These are phyloP conservation scores for Cordyceps cateniannulata DNA, from an alignment of 2,329 filamentous ascomycete genomes.

Conservation along the genomic window DNA sequence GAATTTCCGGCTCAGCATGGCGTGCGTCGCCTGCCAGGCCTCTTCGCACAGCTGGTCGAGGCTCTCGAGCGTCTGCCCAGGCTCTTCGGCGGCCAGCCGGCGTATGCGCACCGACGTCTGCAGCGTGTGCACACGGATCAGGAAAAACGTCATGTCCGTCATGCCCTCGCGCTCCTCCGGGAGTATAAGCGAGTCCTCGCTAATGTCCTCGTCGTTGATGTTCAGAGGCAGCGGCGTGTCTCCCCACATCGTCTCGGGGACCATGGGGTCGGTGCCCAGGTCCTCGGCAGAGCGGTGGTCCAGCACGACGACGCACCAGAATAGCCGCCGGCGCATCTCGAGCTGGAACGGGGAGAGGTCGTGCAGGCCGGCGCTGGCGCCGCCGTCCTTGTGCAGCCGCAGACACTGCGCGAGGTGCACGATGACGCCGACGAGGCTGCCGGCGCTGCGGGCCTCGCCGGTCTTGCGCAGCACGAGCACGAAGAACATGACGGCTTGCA, in stretches of 20 bases:
- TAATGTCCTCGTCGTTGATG: constrained; percentile 43
- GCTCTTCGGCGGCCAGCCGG: background rate
- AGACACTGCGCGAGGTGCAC: constrained; percentile 3
- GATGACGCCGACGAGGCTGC: background rate
- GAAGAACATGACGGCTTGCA: constrained; percentile 1
- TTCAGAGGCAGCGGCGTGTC: constrained; percentile 43
- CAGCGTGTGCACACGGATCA: constrained; percentile 11
- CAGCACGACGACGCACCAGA: constrained; percentile 52
- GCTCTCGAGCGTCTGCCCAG: background rate
- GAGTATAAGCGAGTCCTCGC: constrained; percentile 25
- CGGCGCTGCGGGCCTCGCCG: background rate
- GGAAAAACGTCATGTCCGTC: constrained; percentile 29
- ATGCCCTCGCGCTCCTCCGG: constrained; percentile 25
- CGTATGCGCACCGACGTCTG: constrained; percentile 3
- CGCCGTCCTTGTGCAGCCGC: constrained; percentile 8
- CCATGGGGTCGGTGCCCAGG: constrained; percentile 36
- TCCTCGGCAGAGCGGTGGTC: constrained; percentile 47
- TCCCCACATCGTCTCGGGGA: constrained; percentile 32
- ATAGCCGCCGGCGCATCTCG: constrained; percentile 51
- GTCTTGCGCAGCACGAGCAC: constrained; percentile 5
- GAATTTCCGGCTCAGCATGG: background rate
- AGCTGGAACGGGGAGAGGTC: constrained; percentile 39
- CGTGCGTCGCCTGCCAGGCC: background rate
- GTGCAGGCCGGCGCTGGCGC: background rate
- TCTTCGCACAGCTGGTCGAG: constrained; percentile 4